These are phyloP conservation scores for Apiotrichum domesticum DNA, from an alignment of 1,284 basidiomycete genomes.

Conservation along the genomic window DNA sequence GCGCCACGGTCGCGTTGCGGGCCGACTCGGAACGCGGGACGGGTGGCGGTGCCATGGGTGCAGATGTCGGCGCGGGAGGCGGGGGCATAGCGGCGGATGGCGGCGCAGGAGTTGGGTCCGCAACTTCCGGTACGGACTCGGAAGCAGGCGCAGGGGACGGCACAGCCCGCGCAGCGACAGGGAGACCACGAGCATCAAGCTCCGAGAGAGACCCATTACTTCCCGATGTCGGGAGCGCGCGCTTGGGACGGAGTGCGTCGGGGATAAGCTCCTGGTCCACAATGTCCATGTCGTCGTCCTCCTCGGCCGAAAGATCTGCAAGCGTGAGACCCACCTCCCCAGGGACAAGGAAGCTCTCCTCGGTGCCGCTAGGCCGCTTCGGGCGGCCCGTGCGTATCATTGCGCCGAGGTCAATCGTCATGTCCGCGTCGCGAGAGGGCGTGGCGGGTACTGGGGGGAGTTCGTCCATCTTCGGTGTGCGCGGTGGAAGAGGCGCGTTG, in stretches of 20 bases:
- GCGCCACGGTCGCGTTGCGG: background rate
- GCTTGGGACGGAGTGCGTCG: background rate
- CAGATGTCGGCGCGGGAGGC: too few relatives aligned
- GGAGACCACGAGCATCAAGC: background rate
- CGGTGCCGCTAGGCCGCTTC: constrained; percentile 30
- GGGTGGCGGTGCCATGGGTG: background rate
- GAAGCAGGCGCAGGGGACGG: background rate
- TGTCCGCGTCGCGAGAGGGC: constrained; percentile 11
- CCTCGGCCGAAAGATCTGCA: constrained; percentile 8
- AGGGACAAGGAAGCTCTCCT: constrained; percentile 34
- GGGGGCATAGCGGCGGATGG: too few relatives aligned
- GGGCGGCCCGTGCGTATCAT: constrained; percentile 29
- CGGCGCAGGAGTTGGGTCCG: too few relatives aligned
- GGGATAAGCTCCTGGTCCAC: background rate
- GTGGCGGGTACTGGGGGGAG: background rate
- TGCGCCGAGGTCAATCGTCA: constrained; percentile 32
- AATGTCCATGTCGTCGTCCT: background rate
- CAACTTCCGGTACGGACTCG: background rate
- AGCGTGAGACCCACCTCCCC: background rate
- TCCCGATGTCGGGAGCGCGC: background rate
- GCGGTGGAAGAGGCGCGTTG: background rate
- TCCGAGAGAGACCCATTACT: background rate
- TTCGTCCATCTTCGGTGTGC: background rate
- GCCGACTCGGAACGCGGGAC: constrained; percentile 2
- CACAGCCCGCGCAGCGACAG: background rate